A percentile compares a stretch with the other conserved stretches of the same genome.
phyloP scores from a whole-genome alignment of 1,284 basidiomycete species.

The Sanghuangporus sanghuang region DNA sequence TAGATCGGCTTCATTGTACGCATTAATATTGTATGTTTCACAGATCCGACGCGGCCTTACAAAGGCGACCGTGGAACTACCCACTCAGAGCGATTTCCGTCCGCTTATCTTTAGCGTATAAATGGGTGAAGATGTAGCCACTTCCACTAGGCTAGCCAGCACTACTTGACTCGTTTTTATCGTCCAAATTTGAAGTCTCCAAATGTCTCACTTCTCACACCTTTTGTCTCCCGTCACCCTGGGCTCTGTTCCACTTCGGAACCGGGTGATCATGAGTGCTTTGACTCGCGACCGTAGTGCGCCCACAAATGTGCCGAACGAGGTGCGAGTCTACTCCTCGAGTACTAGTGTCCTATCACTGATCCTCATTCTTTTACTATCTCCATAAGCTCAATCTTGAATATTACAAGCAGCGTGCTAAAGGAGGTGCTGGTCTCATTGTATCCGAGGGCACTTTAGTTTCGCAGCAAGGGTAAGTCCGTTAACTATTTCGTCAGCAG shows the following conservation, averaged over 20 bases:
- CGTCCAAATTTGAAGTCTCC: neutral
- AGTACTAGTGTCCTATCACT: neutral
- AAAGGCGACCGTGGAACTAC: neutral
- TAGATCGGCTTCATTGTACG: no score
- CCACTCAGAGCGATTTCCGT: no score
- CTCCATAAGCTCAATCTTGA: slow-evolving; percentile 29
- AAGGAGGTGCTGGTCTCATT: slow-evolving; percentile 36
- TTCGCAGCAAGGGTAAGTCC: slow-evolving; percentile 35
- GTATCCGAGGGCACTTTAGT: slow-evolving; percentile 40
- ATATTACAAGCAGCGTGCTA: slow-evolving; percentile 43
- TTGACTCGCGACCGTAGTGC: slow-evolving; percentile 33
- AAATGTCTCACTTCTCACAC: slow-evolving; percentile 8
- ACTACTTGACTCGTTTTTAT: neutral
- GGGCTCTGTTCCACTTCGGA: slow-evolving; percentile 27
- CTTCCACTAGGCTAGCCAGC: no score
- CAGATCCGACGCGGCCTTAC: neutral
- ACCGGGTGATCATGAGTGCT: slow-evolving; percentile 30
- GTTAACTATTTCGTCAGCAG: neutral
- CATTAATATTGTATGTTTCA: no score
- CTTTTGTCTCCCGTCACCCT: slow-evolving; percentile 32
- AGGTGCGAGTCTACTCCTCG: slow-evolving; percentile 7
- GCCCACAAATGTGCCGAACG: slow-evolving; percentile 30
- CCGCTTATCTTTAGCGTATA: neutral
- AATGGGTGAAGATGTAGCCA: neutral
- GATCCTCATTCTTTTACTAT: neutral